Conservation (phyloP, 169 alveolate genomes). For the Miamiensis avidus region DNA sequence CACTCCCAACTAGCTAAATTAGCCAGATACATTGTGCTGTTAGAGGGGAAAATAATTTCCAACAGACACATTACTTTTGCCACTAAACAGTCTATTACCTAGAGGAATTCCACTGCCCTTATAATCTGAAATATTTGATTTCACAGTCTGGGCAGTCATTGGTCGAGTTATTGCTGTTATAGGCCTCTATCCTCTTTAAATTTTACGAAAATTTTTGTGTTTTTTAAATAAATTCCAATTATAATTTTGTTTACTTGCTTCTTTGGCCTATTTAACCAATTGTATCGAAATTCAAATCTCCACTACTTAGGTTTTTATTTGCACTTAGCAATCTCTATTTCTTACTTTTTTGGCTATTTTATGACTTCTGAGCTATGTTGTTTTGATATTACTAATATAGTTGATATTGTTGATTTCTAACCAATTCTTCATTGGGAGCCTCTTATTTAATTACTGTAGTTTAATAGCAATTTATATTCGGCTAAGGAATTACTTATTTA, state of each 20-base stretch:
- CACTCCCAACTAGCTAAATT: background rate
- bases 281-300: background rate
- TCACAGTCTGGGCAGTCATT: background rate
- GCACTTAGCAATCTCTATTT: background rate
- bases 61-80: background rate
- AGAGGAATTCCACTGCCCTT: background rate
- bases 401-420: no score
- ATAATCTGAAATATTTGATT: no score
- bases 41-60: background rate
- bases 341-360: background rate
- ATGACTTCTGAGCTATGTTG: background rate
- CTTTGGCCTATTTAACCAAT: background rate
- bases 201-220: conserved; percentile 1
- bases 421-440: background rate
- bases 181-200: conserved; percentile 13
- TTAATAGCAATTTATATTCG: background rate
- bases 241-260: background rate
- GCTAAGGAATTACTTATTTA: background rate
- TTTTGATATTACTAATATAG: background rate
- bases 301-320: background rate
- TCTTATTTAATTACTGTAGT: background rate
- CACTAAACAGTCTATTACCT: background rate
- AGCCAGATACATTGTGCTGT: background rate
- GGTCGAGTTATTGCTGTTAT: background rate
- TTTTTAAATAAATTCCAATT: background rate